Evolutionary conservation across 495 filamentous ascomycete species (phyloP).

Genomic region (Hypomontagnella monticulosa): DNA sequence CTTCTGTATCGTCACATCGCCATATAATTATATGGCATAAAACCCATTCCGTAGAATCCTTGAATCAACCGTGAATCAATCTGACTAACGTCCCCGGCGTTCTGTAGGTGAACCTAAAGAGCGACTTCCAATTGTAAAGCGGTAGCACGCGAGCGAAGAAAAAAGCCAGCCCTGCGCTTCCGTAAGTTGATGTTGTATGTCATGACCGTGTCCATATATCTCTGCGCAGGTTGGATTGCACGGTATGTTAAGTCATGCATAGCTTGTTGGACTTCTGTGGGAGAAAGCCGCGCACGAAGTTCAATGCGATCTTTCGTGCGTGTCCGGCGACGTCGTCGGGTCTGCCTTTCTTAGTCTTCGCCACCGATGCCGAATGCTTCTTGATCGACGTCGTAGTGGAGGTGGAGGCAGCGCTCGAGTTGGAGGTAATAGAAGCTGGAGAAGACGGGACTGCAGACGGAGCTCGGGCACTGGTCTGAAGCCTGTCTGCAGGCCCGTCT

Average conservation of each 20-base stretch:
- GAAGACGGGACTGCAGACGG: conserved; percentile 65
- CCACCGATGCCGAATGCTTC: conserved; percentile 43
- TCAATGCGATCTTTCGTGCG: conserved; percentile 53
- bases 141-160: conserved; percentile 29
- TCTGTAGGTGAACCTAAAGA: conserved; percentile 39
- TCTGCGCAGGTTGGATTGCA: conserved; percentile 26
- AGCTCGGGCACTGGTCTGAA: conserved; percentile 51
- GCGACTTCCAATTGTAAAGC: conserved; percentile 31
- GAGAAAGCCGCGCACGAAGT: conserved; percentile 54
- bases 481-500: conserved; percentile 67
- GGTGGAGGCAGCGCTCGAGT: conserved; percentile 41
- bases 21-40: conserved; percentile 42
- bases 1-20: conserved; percentile 31
- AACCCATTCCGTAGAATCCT: conserved; percentile 46
- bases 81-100: conserved; percentile 35
- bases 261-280: conserved; percentile 48
- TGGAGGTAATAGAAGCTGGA: conserved; percentile 51
- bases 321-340: conserved; percentile 48
- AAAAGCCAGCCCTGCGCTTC: conserved; percentile 24
- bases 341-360: conserved; percentile 43
- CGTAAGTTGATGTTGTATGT: conserved; percentile 22
- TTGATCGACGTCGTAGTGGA: conserved; percentile 42
- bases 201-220: conserved; percentile 27
- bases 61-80: conserved; percentile 37
- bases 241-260: conserved; percentile 42